Evolutionary conservation across 257 asterid genomes (phyloP), one percentile per base, ranked within the genome.

Genomic region (Ligustrum vulgare): DNA sequence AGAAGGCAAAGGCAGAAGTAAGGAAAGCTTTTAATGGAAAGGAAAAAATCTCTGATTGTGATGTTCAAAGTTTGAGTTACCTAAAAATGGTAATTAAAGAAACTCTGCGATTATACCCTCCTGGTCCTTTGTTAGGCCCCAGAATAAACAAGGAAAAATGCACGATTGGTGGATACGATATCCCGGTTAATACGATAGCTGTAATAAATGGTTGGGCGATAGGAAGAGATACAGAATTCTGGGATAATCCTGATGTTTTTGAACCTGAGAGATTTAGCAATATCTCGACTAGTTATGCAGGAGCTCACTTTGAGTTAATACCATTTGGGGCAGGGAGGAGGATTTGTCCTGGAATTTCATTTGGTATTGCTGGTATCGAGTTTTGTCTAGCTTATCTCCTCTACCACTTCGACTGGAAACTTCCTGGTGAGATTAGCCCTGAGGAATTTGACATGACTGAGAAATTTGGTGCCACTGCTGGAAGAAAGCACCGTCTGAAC

Each of bases 1-100:
- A 49, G n/a, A 71, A 71, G 72, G 81, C 78, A n/a, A 67, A 75
- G 6, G 23, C n/a, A 5, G 72, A 75, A 67, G 66, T 75, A 32
- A 66, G 78, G 15, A 6, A 58, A 35, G 34, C 47, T 12, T 74
- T 51, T 1, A 11, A 63, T 0, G 66, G 76, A 8, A 77, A 70
- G 16, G 37, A 16, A 11, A 45, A 2, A 25, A 15, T 71, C 5
- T 71, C 35, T 0, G 72, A 77, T 2, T 12, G 47, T 9, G 72
- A 63, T 2, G 16, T 71, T 16, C 58, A 43, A 10, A 23, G 35
- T 1, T 33, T 72, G 34, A 10, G 2, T 8, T 72, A 72, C 56
- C 34, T 72, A 6, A 72, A 72, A 22, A 54, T 56, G 54, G 69
- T 72, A 1, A 34, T 58, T 8, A 56, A 72, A 72, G 76, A 72